Base-by-base conservation (phyloP, 768 basidiomycete genomes). In the Tricholoma bakamatsutake region DNA sequence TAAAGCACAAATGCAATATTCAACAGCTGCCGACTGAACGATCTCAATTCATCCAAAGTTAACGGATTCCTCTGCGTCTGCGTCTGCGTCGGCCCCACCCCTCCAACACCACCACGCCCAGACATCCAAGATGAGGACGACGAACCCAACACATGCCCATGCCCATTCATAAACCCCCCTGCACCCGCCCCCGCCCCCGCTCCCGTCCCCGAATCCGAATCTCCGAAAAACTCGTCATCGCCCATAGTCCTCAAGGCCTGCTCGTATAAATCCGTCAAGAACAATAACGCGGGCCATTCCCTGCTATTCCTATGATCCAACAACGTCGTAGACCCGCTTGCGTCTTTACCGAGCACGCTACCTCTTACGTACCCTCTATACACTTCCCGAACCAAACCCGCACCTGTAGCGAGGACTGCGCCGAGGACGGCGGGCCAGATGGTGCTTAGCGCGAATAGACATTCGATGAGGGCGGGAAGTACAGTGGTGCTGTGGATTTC, bases 211-310 rank as follows among this genome's bases (percentile, higher is more conserved):
- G 17, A 11, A 45, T 27, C 21, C 15, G 65, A 59, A 11, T 64
- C 62, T 0, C 84, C 81, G 66, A 97, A 97, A 73, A 98, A 98
- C 67, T 98, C 97, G 70, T 98, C 96, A 62, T 99, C 97, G 1
- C 91, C 91, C 80, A 98, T 90, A 0, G 93, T 93, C 31, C 93
- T 76, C 31, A 98, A 79, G 1, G 85, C 81, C 57, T 95, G 89
- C 2, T 84, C 79, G 69, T 97, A 96, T 10, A 97, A 68, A 50
- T 95, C 87, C 1, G 82, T 78, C 7, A 95, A 80, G 54, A 97
- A 79, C 7, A 98, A 72, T 1, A 98, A 69, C 2, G 88, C 76
- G 0, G 85, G 78, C 83, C 90, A 93, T 9, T 74, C 68, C 17
- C 30, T 31, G 11, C 54, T 28, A 10, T 17, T 30, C 15, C 27